These are phyloP conservation scores for Aspergillus hortae DNA, from an alignment of 2,329 filamentous ascomycete genomes.

Conservation along the genomic window DNA sequence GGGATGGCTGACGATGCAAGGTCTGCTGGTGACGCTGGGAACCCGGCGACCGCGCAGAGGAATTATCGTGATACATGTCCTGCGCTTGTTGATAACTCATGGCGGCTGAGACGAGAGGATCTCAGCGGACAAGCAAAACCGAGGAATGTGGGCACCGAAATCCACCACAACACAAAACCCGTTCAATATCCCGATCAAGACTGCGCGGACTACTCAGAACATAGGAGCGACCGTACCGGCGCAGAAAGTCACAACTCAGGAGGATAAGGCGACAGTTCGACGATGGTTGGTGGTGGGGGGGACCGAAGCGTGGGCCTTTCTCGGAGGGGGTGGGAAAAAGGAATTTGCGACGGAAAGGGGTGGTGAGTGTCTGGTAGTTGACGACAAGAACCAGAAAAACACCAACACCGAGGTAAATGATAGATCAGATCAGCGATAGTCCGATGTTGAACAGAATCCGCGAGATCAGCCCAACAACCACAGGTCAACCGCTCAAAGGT, in stretches of 20 bases:
- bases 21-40: slow-evolving; percentile 65
- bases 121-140: slow-evolving; percentile 11
- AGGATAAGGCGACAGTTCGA: slow-evolving; percentile 8
- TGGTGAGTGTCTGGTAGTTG: neutral
- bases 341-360: neutral
- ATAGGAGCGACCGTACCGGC: slow-evolving; percentile 26
- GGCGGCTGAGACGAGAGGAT: slow-evolving; percentile 17
- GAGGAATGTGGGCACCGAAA: slow-evolving; percentile 31
- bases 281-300: slow-evolving; percentile 1
- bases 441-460: slow-evolving; percentile 4
- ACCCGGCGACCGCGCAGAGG: slow-evolving; percentile 68
- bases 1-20: slow-evolving; percentile 68
- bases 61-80: slow-evolving; percentile 66
- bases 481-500: slow-evolving; percentile 15
- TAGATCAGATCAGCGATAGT: too few relatives aligned
- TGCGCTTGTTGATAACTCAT: slow-evolving; percentile 40
- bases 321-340: neutral
- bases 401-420: too few relatives aligned
- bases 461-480: too few relatives aligned
- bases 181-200: slow-evolving; percentile 17
- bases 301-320: slow-evolving; percentile 2
- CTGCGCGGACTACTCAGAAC: slow-evolving; percentile 26
- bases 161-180: slow-evolving; percentile 26
- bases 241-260: slow-evolving; percentile 11
- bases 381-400: slow-evolving; percentile 2